Conservation (phyloP, 148 eudicot genomes). For the Amaranthus hypochondriacus region DNA sequence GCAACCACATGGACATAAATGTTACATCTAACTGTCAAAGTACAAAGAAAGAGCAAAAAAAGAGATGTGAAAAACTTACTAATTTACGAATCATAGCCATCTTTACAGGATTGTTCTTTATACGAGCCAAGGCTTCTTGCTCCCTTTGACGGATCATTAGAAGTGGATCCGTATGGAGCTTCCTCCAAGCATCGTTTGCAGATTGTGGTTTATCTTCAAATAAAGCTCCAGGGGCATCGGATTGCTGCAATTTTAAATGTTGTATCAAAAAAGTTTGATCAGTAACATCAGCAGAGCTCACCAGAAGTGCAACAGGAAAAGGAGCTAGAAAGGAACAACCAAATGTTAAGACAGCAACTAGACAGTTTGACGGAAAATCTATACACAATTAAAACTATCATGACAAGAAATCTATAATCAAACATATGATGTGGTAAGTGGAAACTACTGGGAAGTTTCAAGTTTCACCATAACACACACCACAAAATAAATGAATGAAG, state of each 20-base stretch:
- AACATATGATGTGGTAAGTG: not conserved
- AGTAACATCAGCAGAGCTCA: conserved; percentile 7
- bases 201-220: conserved; percentile 97
- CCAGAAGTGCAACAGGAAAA: not conserved
- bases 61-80: conserved; percentile 35
- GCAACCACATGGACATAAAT: not conserved
- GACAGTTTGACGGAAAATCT: not conserved
- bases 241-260: conserved; percentile 30
- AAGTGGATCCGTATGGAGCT: conserved; percentile 94
- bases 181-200: conserved; percentile 97
- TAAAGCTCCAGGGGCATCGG: conserved; percentile 71
- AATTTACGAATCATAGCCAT: conserved; percentile 97
- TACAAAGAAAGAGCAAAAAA: not conserved
- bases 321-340: not conserved
- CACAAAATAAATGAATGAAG: not conserved
- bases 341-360: not conserved
- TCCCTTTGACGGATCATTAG: conserved; percentile 88
- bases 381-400: not conserved
- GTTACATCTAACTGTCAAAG: conserved; percentile 1
- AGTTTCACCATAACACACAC: not conserved
- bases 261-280: not conserved
- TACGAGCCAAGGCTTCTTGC: conserved; percentile 88
- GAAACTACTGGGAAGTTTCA: not conserved
- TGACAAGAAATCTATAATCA: not conserved
- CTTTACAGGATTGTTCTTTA: conserved; percentile 88